Evolutionary conservation across 208 protist species (phyloP).

Genomic region (Wallacemonas sp.): DNA sequence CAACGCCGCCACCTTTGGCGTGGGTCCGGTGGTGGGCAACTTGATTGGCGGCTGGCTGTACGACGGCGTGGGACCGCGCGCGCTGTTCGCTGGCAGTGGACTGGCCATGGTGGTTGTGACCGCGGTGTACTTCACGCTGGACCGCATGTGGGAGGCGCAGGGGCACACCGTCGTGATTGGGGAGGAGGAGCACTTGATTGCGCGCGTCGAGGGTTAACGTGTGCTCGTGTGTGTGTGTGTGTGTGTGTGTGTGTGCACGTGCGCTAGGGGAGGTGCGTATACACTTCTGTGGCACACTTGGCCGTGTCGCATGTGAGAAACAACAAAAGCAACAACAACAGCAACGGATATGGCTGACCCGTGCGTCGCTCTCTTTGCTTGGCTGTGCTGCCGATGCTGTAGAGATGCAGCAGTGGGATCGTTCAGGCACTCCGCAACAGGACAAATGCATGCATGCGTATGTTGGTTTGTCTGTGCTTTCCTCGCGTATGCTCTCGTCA

Average conservation of each 20-base stretch:
- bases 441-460: too few species aligned
- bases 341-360: not conserved
- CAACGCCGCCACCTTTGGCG: constrained; percentile 28
- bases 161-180: constrained; percentile 10
- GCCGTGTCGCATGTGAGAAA: too few species aligned
- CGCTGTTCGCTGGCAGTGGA: constrained; percentile 27
- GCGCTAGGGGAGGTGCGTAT: too few species aligned
- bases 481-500: too few species aligned
- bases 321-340: too few species aligned
- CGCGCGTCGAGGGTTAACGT: not conserved
- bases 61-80: constrained; percentile 21
- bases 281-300: too few species aligned
- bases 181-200: constrained; percentile 3
- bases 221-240: constrained; percentile 5
- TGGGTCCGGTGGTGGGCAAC: constrained; percentile 37
- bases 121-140: constrained; percentile 13
- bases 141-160: constrained; percentile 17
- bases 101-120: constrained; percentile 21
- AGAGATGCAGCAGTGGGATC: too few species aligned
- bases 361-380: too few species aligned
- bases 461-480: too few species aligned
- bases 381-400: too few species aligned
- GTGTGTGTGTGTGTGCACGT: too few species aligned
- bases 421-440: too few species aligned
- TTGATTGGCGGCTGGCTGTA: constrained; percentile 34